Evolutionary conservation across 2,329 filamentous ascomycete genomes (phyloP).

Genomic region (Colletotrichum liriopes): DNA sequence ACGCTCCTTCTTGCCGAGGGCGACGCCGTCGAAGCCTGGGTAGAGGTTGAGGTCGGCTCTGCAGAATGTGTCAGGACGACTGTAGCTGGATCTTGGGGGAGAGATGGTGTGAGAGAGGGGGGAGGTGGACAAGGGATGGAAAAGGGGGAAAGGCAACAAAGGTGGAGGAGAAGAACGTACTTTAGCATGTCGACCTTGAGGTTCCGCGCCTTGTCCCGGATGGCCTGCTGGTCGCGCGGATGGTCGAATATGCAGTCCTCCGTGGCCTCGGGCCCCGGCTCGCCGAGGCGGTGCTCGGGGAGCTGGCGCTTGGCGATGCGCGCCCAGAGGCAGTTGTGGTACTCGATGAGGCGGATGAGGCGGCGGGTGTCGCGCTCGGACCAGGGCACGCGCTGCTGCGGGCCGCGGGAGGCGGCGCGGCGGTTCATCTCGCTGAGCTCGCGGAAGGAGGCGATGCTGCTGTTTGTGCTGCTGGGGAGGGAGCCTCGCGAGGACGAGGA

Average conservation of each 20-base stretch:
- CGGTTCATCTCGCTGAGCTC: constrained; percentile 33
- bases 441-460: constrained; percentile 49
- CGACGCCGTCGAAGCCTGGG: constrained; percentile 65
- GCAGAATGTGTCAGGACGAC: background rate
- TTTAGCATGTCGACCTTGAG: constrained; percentile 68
- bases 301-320: constrained; percentile 48
- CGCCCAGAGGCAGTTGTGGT: constrained; percentile 57
- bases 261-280: constrained; percentile 37
- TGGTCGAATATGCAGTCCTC: constrained; percentile 57
- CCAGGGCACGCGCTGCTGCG: constrained; percentile 57
- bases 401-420: constrained; percentile 20
- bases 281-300: constrained; percentile 29
- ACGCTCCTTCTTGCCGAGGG: constrained; percentile 66
- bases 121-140: no score
- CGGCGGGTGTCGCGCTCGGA: constrained; percentile 56
- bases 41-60: constrained; percentile 60
- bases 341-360: constrained; percentile 61
- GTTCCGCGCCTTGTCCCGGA: constrained; percentile 72
- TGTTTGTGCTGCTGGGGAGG: constrained; percentile 43
- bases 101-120: background rate
- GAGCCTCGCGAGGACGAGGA: constrained; percentile 44
- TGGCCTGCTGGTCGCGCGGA: constrained; percentile 67
- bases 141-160: no score
- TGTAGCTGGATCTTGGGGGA: constrained; percentile 43
- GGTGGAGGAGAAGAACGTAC: constrained; percentile 47